Percentiles rank a stretch among this genome's conserved stretches.
Evolutionary conservation across 169 alveolate species (phyloP).

Genomic region (Cyclospora cayetanensis): DNA sequence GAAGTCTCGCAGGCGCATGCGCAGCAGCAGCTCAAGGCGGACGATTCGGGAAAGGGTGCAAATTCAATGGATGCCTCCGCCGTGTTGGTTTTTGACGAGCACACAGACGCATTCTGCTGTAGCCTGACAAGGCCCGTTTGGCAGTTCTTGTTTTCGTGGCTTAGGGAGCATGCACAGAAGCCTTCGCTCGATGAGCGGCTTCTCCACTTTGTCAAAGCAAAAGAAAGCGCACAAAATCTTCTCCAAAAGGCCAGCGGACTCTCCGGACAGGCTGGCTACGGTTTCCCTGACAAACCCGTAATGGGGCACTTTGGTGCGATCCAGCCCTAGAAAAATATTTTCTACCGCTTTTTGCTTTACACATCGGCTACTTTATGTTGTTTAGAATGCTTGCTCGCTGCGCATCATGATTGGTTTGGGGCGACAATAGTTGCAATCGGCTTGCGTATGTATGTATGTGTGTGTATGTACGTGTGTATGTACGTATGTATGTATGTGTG

Average conservation of each 20-base stretch:
- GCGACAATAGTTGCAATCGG: no score
- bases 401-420: no score
- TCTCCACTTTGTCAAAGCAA: neutral
- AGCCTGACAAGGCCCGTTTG: neutral
- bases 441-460: neutral
- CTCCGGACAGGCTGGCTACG: neutral
- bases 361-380: no score
- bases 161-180: neutral
- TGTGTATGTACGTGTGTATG: neutral
- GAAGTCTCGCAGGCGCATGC: neutral
- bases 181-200: slow-evolving; percentile 3
- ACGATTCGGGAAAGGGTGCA: no score
- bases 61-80: no score
- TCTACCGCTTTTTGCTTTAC: neutral
- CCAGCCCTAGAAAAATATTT: neutral
- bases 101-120: slow-evolving; percentile 21
- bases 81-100: neutral
- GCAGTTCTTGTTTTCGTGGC: neutral
- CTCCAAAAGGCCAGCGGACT: neutral
- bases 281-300: no score
- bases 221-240: neutral
- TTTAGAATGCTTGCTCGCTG: no score
- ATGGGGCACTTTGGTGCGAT: no score
- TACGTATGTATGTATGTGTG: neutral
- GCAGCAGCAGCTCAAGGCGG: neutral